Conservation (phyloP, 805 yeast genomes). For the Lipomyces kockii region DNA sequence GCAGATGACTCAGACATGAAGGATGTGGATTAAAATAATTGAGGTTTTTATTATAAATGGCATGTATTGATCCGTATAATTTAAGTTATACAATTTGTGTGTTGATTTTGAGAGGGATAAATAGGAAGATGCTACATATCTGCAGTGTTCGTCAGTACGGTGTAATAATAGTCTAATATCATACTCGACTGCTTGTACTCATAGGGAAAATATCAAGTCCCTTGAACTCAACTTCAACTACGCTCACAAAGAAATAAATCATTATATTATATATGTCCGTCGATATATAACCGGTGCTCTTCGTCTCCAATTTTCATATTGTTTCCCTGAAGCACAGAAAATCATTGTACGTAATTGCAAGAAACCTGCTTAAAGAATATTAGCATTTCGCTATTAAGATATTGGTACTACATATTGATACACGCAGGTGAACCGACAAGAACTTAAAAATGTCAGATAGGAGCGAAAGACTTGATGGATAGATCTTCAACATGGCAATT, state of each 20-base stretch:
- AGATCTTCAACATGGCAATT: conserved; percentile 25
- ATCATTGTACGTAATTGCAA: too few relatives aligned
- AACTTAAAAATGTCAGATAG: conserved; percentile 24
- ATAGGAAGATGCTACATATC: neutral
- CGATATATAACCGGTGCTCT: too few relatives aligned
- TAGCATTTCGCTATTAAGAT: too few relatives aligned
- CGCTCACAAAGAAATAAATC: neutral
- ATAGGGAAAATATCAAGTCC: neutral
- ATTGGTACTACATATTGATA: neutral
- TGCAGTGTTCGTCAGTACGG: neutral
- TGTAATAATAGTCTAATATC: neutral
- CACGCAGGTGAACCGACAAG: neutral
- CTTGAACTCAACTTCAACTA: neutral
- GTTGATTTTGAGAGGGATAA: neutral
- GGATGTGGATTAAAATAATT: conserved; percentile 25
- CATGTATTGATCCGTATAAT: neutral
- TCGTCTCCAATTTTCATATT: too few relatives aligned
- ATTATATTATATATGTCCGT: too few relatives aligned
- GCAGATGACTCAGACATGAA: conserved; percentile 27
- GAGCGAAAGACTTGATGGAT: conserved; percentile 34
- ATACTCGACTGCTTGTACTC: neutral
- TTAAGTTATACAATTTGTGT: neutral
- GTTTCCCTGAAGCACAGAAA: too few relatives aligned
- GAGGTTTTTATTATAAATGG: neutral
- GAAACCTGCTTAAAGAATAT: too few relatives aligned